These are phyloP conservation scores for Saccharomyces hybrid DNA, from an alignment of 1,139 yeast species.

Conservation along the genomic window DNA sequence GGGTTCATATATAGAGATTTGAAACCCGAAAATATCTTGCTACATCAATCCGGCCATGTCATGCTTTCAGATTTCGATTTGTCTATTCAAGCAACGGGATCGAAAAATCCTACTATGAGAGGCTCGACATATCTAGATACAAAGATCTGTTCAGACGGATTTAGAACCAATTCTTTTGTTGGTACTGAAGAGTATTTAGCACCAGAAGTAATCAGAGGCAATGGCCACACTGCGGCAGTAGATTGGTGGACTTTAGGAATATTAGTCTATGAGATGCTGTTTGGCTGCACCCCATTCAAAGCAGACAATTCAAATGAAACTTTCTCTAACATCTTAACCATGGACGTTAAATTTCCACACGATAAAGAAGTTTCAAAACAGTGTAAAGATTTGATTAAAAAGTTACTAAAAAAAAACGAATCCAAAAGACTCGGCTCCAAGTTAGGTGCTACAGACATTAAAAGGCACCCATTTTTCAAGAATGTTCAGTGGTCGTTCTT, in stretches of 20 bases:
- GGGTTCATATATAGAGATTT: too few species aligned
- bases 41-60: too few species aligned
- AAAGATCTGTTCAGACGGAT: constrained; percentile 90
- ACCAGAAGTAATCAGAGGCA: constrained; percentile 93
- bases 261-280: constrained; percentile 84
- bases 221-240: constrained; percentile 95
- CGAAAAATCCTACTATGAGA: constrained; percentile 44
- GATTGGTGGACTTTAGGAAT: constrained; percentile 99
- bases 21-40: too few species aligned
- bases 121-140: constrained; percentile 51
- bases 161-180: constrained; percentile 92
- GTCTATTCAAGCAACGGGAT: constrained; percentile 45
- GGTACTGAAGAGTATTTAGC: constrained; percentile 98
- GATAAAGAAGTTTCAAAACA: constrained; percentile 51
- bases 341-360: constrained; percentile 64
- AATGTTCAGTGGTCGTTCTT: too few species aligned
- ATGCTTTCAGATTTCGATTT: too few species aligned
- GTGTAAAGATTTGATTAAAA: too few species aligned
- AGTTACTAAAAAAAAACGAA: too few species aligned
- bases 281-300: constrained; percentile 93
- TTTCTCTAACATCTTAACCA: constrained; percentile 77
- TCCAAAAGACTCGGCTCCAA: too few species aligned
- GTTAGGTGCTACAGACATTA: too few species aligned
- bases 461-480: too few species aligned
- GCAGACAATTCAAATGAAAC: constrained; percentile 84